Conservation (phyloP, 2,329 filamentous ascomycete genomes). For the Diplodia corticola region DNA sequence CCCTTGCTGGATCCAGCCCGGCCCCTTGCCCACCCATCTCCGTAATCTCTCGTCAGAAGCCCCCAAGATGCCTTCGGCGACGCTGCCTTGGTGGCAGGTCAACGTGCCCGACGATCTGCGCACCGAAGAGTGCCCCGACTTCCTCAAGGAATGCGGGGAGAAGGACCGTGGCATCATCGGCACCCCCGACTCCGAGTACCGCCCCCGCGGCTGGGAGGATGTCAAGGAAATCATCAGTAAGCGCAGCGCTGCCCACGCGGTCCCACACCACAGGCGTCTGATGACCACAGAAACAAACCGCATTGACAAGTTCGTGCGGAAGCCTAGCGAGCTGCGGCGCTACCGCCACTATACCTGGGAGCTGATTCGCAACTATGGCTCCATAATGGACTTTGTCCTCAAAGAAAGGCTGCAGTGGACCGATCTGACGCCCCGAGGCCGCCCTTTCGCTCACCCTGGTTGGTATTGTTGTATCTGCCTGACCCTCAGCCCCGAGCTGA, state of each 20-base stretch:
- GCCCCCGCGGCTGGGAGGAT: constrained; percentile 65
- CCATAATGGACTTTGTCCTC: constrained; percentile 75
- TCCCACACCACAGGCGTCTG: constrained; percentile 2
- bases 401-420: constrained; percentile 70
- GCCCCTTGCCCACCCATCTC: constrained; percentile 18
- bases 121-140: constrained; percentile 69
- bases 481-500: constrained; percentile 12
- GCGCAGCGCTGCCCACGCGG: constrained; percentile 18
- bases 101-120: constrained; percentile 68
- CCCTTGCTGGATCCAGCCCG: background rate
- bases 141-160: constrained; percentile 60
- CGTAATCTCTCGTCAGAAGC: constrained; percentile 7
- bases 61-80: constrained; percentile 16
- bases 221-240: constrained; percentile 59
- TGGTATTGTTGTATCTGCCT: constrained; percentile 23
- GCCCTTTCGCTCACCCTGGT: constrained; percentile 48
- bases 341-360: constrained; percentile 71
- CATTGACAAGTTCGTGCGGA: constrained; percentile 73
- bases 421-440: constrained; percentile 43
- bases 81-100: constrained; percentile 74
- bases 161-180: constrained; percentile 72
- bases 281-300: constrained; percentile 57
- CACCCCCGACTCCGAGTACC: constrained; percentile 68
- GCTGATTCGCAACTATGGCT: constrained; percentile 68
- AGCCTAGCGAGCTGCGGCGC: constrained; percentile 73